Base-by-base conservation (phyloP, 2,329 filamentous ascomycete species). In the Botryosphaeria dothidea region DNA sequence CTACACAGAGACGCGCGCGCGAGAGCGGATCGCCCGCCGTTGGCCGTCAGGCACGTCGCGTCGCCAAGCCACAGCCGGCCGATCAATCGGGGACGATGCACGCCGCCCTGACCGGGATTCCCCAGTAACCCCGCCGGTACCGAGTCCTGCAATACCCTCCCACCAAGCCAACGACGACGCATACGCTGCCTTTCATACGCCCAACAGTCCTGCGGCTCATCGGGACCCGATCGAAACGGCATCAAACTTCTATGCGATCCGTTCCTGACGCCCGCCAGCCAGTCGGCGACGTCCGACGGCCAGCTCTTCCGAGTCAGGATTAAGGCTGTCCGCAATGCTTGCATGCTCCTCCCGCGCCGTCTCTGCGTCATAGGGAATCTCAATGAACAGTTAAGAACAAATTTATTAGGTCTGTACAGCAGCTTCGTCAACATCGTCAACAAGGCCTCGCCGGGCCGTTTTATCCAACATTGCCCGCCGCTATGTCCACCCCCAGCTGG, bases 31-130 rank as follows among this genome's bases (percentile, higher is more conserved):
- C 38, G 36, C 27, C 38, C 41, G 38, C 56, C 56, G 41, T 31
- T 46, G 54, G 13, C 17, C 46, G 25, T 34, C 58, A 62, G 23
- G 45, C 43, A 36, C 43, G 45, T 43, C 49, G 34, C 31, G 48
- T 54, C 49, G 61, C 61, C 61, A 64, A 64, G 61, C 61, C 61
- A 64, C 49, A 34, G 49, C 61, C 61, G 49, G 61, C 21, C 49
- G 61, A 64, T 64, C 61, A 46, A 56, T 38, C 61, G 61, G 61
- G 61, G 56, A 57, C 54, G 36, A 60, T 36, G 56, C 56, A 46
- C 56, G 56, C 56, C 46, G n/a, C 27, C 27, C 27, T 34, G 56
- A 23, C 56, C 56, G 15, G 56, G 56, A 21, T 46, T 46, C 56
- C 56, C 56, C 56, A 31, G 25, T 27, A 48, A n/a, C 29, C 45